Conservation (phyloP, 495 filamentous ascomycete genomes). For the Podospora comata region DNA sequence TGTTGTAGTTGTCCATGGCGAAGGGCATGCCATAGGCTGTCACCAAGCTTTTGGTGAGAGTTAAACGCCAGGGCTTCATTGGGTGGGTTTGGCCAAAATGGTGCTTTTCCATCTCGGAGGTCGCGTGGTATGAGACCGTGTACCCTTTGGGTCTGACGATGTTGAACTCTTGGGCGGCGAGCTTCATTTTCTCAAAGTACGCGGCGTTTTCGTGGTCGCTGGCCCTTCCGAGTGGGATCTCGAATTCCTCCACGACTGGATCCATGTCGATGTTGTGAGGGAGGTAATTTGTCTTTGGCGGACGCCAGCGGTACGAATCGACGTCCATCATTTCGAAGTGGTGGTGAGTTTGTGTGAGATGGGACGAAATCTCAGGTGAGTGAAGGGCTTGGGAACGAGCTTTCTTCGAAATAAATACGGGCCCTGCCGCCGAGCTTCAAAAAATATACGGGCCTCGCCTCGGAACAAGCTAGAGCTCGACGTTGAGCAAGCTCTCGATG, state of each 20-base stretch:
- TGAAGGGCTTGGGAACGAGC: not conserved
- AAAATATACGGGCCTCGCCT: no score
- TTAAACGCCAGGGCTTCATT: conserved; percentile 98
- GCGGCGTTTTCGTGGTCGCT: conserved; percentile 55
- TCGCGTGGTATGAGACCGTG: conserved; percentile 93
- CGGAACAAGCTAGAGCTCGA: not conserved
- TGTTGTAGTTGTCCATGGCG: conserved; percentile 88
- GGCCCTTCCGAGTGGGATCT: conserved; percentile 50
- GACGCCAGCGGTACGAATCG: conserved; percentile 34
- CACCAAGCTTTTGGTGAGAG: conserved; percentile 89
- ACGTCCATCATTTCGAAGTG: conserved; percentile 26
- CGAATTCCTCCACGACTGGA: conserved; percentile 69
- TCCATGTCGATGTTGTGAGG: conserved; percentile 43
- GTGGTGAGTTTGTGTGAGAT: not conserved
- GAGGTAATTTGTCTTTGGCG: conserved; percentile 51
- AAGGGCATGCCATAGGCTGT: conserved; percentile 91
- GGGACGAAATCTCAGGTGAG: not conserved
- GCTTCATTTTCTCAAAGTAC: conserved; percentile 62
- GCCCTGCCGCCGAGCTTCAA: not conserved
- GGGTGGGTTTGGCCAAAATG: conserved; percentile 95
- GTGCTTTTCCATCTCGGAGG: conserved; percentile 90
- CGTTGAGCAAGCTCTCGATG: not conserved
- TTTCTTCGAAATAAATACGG: conserved; percentile 4
- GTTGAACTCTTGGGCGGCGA: conserved; percentile 66
- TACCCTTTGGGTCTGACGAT: conserved; percentile 77